Evolutionary conservation across 1,284 basidiomycete species (phyloP).

Genomic region (Xanthoconium separans): DNA sequence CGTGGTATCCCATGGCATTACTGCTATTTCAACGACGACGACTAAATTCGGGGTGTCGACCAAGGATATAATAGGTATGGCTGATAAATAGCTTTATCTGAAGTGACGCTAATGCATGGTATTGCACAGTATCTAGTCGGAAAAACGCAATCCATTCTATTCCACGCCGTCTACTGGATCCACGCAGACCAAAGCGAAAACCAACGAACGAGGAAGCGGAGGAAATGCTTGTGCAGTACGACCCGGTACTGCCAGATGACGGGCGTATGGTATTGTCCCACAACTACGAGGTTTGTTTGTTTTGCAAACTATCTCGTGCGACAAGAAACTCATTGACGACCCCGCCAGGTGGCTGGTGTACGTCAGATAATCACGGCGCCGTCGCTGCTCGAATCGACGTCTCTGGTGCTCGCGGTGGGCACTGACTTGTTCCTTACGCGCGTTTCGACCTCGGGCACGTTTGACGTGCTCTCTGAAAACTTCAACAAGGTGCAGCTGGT

Average conservation of each 20-base stretch:
- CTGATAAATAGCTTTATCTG: background rate
- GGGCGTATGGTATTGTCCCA: constrained; percentile 78
- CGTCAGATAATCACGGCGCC: constrained; percentile 71
- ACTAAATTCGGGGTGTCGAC: constrained; percentile 88
- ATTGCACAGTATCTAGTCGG: constrained; percentile 66
- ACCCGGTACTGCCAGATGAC: constrained; percentile 75
- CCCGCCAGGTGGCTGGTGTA: constrained; percentile 61
- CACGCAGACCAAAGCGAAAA: constrained; percentile 80
- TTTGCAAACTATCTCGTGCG: background rate
- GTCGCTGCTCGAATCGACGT: constrained; percentile 88
- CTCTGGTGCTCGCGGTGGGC: constrained; percentile 84
- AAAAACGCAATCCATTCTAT: constrained; percentile 76
- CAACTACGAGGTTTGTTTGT: constrained; percentile 58
- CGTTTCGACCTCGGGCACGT: constrained; percentile 84
- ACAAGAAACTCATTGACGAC: background rate
- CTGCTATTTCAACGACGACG: constrained; percentile 70
- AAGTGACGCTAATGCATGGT: background rate
- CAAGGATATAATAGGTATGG: constrained; percentile 79
- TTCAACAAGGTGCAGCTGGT: constrained; percentile 96
- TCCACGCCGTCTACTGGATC: constrained; percentile 77
- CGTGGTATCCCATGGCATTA: constrained; percentile 67
- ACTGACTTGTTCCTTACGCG: constrained; percentile 87
- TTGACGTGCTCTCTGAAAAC: constrained; percentile 87
- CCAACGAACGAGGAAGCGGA: constrained; percentile 79
- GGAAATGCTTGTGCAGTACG: constrained; percentile 85